Evolutionary conservation across 768 basidiomycete genomes (phyloP), one percentile per base, ranked within the genome.

Genomic region (Mycena alexandri): DNA sequence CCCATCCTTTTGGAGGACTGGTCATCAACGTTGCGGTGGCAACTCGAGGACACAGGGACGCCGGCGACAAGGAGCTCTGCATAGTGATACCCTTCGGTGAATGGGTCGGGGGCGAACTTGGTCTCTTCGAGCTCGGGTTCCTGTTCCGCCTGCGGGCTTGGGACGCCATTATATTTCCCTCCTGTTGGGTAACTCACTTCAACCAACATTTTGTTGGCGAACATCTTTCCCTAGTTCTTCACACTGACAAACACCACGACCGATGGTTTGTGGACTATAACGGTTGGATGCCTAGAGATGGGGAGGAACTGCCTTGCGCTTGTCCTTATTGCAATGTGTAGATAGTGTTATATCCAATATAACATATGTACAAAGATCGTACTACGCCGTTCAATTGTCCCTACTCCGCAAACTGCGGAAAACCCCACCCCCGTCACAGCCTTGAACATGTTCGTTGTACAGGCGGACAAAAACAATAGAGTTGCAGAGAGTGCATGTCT

Each of bases 1-100:
- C 51, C 4, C 19, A 53, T 53, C 51, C 51, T n/a, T 55, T 55
- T 24, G 53, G 53, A 10, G 53, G 53, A 13, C 33, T 54, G 14
- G 53, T 54, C 16, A 54, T 54, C 38, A 54, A 54, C 13, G 14
- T 54, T 3, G 5, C n/a, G 7, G 53, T 41, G 0, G n/a, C 36
- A 16, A 54, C 52, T 5, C 16, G 52, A 14, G 52, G 29, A 12
- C 52, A 54, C 33, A 34, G 52, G 10, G 52, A 54, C 13, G 17
- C 9, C 21, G 29, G 29, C 1, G 52, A 54, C 52, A 54, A 54
- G 17, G 5, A 19, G 3, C 34, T 52, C 13, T 52, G 51, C 13
- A 25, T 52, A 4, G 51, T 52, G 17, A 14, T 36, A 38, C 52
- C 34, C 12, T 54, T 54, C 21, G 52, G 52, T 38, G 17, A 41